Base-by-base conservation (phyloP, 495 filamentous ascomycete species). In the Oidiodendron maius region DNA sequence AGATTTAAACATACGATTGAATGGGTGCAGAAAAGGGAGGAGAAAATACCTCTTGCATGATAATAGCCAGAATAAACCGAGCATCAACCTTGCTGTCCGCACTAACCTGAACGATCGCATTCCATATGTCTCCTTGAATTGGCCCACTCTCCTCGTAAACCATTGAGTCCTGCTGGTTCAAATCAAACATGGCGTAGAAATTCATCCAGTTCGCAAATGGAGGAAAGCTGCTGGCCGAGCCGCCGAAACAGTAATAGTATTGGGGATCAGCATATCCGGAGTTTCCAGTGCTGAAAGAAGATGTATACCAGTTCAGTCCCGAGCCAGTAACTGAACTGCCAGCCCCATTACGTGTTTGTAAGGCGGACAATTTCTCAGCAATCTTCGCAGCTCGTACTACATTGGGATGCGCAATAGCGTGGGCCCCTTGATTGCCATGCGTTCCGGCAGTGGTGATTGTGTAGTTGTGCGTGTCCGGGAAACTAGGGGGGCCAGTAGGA, bases 11-110 rank as follows among this genome's bases (percentile, higher is more conserved):
- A 34, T 34, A 8, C 8, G 8, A 34, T n/a, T n/a, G n/a, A n/a
- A 34, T 9, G 28, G n/a, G n/a, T 34, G 28, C 9, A 34, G n/a
- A 34, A 34, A 9, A 34, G 28, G n/a, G n/a, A 34, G n/a, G 8
- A 34, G 8, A 42, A 9, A 10, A 21, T 22, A 28, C 26, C 57
- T 82, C 78, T 58, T 82, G 78, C 67, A 82, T 74, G 37, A 81
- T 56, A 44, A 78, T 63, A 39, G 61, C 59, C 18, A 72, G 56
- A 50, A 71, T 62, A 49, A 61, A 64, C 37, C 61, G 56, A 21
- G 35, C 40, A 49, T 77, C 71, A n/a, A 80, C 58, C 10, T 60
- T 55, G 18, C 69, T 62, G 9, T 56, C 50, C 2, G 32, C 21
- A 3, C 73, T 56, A 12, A 76, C 62, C 8, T 47, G 32, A 20